Percentiles rank a stretch among this genome's conserved stretches.
These are phyloP conservation scores for Penicillium olsonii DNA, from an alignment of 2,329 filamentous ascomycete species.

Conservation along the genomic window DNA sequence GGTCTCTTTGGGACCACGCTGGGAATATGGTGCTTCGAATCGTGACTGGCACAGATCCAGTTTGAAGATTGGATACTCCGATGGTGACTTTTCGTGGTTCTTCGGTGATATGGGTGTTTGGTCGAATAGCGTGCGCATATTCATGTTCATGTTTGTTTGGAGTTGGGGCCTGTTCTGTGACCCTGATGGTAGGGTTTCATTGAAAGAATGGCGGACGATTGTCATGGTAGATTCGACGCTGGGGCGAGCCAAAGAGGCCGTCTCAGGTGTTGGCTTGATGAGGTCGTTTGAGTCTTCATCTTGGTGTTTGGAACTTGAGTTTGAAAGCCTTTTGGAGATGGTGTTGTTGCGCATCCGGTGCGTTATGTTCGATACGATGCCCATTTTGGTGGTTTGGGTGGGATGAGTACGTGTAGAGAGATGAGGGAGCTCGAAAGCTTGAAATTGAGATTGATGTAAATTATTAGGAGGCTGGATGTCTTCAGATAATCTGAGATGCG, in stretches of 20 bases:
- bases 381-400: slow-evolving; percentile 11
- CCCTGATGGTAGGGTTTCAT: slow-evolving; percentile 13
- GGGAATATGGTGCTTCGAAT: slow-evolving; percentile 9
- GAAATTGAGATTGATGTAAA: not conserved
- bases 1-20: not conserved
- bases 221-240: slow-evolving; percentile 20
- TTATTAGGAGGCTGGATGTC: not conserved
- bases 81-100: too few species aligned
- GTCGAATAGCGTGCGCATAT: slow-evolving; percentile 19
- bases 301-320: slow-evolving; percentile 10
- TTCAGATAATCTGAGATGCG: not conserved
- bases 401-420: not conserved
- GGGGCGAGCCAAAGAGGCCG: slow-evolving; percentile 11
- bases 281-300: slow-evolving; percentile 25
- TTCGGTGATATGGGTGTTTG: slow-evolving; percentile 4
- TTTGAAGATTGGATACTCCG: slow-evolving; percentile 21
- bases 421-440: not conserved
- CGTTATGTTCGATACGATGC: slow-evolving; percentile 21
- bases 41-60: slow-evolving; percentile 19
- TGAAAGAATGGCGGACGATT: slow-evolving; percentile 12
- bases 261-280: slow-evolving; percentile 17
- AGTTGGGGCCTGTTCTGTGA: slow-evolving; percentile 13
- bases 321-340: slow-evolving; percentile 19
- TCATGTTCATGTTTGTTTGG: slow-evolving; percentile 10
- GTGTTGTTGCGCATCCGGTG: slow-evolving; percentile 19